Percentiles rank a stretch among this genome's conserved stretches.
phyloP scores from a whole-genome alignment of 2,329 filamentous ascomycete species.

The Aspergillus bombycis region DNA sequence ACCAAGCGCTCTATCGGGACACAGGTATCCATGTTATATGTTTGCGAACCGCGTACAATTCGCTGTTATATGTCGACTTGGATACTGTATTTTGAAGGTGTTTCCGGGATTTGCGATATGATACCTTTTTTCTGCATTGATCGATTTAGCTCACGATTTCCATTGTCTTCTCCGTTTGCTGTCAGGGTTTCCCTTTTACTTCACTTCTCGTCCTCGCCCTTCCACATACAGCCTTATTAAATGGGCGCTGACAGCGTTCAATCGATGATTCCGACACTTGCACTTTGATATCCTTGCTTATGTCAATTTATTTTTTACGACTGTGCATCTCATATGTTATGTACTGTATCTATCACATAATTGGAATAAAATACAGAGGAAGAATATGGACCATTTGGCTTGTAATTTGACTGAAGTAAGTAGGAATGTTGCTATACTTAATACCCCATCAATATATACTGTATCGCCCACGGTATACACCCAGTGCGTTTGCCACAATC shows the following conservation, averaged over 20 bases:
- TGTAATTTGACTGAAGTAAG: background rate
- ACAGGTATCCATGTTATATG: slow-evolving; percentile 17
- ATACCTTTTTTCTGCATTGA: slow-evolving; percentile 33
- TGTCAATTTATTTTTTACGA: slow-evolving; percentile 24
- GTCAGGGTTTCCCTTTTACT: slow-evolving; percentile 6
- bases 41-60: slow-evolving; percentile 13
- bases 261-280: slow-evolving; percentile 19
- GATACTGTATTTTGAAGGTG: slow-evolving; percentile 20
- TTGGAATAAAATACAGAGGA: slow-evolving; percentile 8
- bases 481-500: background rate
- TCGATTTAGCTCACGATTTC: slow-evolving; percentile 24
- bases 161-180: slow-evolving; percentile 14
- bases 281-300: slow-evolving; percentile 15
- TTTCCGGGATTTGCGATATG: slow-evolving; percentile 31
- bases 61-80: slow-evolving; percentile 12
- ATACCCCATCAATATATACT: background rate
- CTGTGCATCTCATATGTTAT: slow-evolving; percentile 24
- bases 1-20: slow-evolving; percentile 1
- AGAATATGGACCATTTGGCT: background rate
- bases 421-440: background rate
- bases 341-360: slow-evolving; percentile 23
- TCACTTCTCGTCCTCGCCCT: background rate
- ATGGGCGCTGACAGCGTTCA: slow-evolving; percentile 22
- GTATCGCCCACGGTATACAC: background rate
- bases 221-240: slow-evolving; percentile 13